Evolutionary conservation across 2,329 filamentous ascomycete genomes (phyloP).

Genomic region (Colletotrichum viniferum): DNA sequence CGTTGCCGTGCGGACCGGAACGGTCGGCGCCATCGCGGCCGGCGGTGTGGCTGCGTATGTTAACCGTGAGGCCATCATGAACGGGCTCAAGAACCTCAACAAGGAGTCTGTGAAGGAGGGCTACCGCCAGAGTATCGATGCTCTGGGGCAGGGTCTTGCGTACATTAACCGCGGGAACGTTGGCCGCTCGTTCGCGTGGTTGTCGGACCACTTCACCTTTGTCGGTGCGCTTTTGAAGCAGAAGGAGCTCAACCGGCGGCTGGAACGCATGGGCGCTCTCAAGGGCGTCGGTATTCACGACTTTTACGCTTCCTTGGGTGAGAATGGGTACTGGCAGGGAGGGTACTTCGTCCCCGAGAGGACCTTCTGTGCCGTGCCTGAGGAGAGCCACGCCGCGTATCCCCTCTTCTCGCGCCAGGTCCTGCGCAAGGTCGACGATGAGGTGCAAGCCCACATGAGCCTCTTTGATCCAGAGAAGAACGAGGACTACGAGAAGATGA

Average conservation of each 20-base stretch:
- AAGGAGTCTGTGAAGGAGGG: constrained; percentile 51
- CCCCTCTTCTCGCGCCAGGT: constrained; percentile 56
- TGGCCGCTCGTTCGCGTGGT: constrained; percentile 76
- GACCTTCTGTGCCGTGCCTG: constrained; percentile 79
- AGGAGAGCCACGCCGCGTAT: constrained; percentile 47
- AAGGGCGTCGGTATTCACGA: constrained; percentile 73
- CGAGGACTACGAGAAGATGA: constrained; percentile 67
- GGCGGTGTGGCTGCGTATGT: constrained; percentile 83
- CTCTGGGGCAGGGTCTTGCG: constrained; percentile 57
- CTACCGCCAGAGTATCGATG: constrained; percentile 53
- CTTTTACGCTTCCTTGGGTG: constrained; percentile 77
- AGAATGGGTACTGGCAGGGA: constrained; percentile 68
- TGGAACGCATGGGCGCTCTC: constrained; percentile 65
- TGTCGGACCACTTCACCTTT: constrained; percentile 84
- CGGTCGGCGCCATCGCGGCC: constrained; percentile 79
- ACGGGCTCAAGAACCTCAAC: constrained; percentile 51
- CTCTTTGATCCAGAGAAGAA: constrained; percentile 69
- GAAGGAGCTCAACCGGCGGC: constrained; percentile 71
- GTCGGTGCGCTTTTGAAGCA: constrained; percentile 79
- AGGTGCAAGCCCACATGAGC: constrained; percentile 73
- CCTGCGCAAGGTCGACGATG: constrained; percentile 70
- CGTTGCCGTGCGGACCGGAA: constrained; percentile 80
- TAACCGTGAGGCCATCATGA: constrained; percentile 72
- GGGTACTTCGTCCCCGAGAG: constrained; percentile 68
- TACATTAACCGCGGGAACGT: constrained; percentile 64